Base-by-base conservation (phyloP, 805 yeast species). In the Starmerella kuoi region DNA sequence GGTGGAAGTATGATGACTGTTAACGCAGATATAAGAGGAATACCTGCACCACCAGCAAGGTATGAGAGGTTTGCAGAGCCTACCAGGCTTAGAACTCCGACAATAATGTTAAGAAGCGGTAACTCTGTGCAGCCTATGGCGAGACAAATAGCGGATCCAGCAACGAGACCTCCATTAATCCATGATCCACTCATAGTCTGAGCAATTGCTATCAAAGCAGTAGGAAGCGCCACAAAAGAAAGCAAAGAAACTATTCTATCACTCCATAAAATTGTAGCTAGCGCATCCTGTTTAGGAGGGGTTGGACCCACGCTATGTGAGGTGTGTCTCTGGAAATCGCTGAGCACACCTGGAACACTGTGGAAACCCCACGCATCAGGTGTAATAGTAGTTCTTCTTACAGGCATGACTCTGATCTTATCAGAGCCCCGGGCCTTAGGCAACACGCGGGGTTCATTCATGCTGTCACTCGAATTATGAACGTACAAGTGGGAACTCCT, bases 351-450 rank as follows among this genome's bases (percentile, higher is more conserved):
- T 1, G 65, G 63, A 5, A 61, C 65, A 8, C 61, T 55, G 41
- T 47, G 59, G 26, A 61, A 47, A 14, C 65, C 65, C 65, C 65
- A 61, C 14, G 52, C 53, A 33, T 57, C 61, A 11, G 57, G 52
- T 3, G 52, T 44, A 4, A 48, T 35, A 14, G 56, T 56, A 15
- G 53, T 42, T 3, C 61, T 51, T 20, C 62, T 51, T 12, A 53
- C 44, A 15, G 61, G 60, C 5, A 54, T 50, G 11, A 58, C 49
- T 26, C 58, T 47, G 17, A 59, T 41, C 22, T 46, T 34, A 21
- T 50, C 53, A 2, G 36, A 5, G 18, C 22, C 46, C 15, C 42
- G 39, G 12, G 28, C 23, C 39, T 40, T 40, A 22, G 44, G 38
- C 7, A 35, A 39, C 31, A 21, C 12, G 23, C 38, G 33, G 19